Percentiles rank a stretch among this genome's conserved stretches.
These are phyloP conservation scores for Zygnema circumcarinatum DNA, from an alignment of 139 green algal genomes.

Conservation along the genomic window DNA sequence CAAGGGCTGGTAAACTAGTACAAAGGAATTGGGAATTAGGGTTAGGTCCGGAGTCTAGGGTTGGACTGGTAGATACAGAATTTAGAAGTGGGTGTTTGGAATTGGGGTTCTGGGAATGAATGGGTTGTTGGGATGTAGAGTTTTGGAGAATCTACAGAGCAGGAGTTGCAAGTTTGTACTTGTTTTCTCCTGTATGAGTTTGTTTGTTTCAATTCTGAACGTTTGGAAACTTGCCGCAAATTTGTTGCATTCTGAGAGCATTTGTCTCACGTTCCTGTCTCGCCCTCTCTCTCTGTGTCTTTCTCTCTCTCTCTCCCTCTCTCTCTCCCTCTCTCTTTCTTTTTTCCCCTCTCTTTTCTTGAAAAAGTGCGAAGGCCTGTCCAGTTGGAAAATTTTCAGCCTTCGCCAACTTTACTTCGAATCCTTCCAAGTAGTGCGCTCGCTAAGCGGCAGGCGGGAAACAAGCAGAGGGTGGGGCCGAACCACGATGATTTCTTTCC, in stretches of 20 bases:
- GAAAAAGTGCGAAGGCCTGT: constrained; percentile 19
- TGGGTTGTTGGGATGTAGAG: neutral
- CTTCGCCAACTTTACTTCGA: constrained; percentile 16
- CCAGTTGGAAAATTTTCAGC: neutral
- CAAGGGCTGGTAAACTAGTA: too few species aligned
- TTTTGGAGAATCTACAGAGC: neutral
- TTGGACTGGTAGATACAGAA: neutral
- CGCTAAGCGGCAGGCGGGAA: neutral
- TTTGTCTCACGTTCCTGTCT: too few species aligned
- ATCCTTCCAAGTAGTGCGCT: constrained; percentile 23
- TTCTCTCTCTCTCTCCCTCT: too few species aligned
- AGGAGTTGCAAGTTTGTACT: too few species aligned
- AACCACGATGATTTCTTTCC: constrained; percentile 36
- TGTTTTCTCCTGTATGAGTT: too few species aligned
- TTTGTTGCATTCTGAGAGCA: too few species aligned
- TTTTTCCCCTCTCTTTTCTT: neutral
- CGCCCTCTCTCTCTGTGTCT: too few species aligned
- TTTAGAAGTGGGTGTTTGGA: neutral
- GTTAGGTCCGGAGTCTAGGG: neutral
- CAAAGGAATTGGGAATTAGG: neutral
- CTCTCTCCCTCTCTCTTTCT: neutral
- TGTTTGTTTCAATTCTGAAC: too few species aligned
- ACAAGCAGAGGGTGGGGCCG: constrained; percentile 9
- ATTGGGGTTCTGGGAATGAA: neutral
- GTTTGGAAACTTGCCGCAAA: too few species aligned